phyloP scores from a whole-genome alignment of 352 stramenopile genomes.

The Thalassiosira hispida region DNA sequence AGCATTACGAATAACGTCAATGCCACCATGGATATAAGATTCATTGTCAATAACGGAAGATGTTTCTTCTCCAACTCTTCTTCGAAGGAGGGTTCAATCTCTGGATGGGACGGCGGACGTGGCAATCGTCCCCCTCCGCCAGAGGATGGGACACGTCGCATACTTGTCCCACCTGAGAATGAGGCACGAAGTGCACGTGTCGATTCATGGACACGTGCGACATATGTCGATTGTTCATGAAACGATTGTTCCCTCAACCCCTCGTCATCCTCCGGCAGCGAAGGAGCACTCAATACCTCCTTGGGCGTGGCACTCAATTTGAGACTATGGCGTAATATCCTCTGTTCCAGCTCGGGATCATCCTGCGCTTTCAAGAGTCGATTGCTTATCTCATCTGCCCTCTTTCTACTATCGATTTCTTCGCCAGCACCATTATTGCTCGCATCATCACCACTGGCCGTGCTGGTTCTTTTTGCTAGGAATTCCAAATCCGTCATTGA shows the following conservation, averaged over 20 bases:
- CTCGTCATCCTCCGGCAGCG: too few species aligned
- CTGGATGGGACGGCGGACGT: conserved; percentile 2
- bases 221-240: neutral
- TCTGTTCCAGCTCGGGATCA: too few species aligned
- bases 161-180: too few species aligned
- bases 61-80: conserved; percentile 2
- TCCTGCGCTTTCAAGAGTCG: too few species aligned
- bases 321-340: too few species aligned
- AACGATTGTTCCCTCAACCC: neutral
- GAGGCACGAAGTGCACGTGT: conserved; percentile 19
- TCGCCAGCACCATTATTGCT: too few species aligned
- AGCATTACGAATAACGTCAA: conserved; percentile 20
- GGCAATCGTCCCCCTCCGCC: neutral
- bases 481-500: conserved; percentile 23
- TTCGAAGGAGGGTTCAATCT: neutral
- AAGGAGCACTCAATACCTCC: too few species aligned
- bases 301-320: too few species aligned
- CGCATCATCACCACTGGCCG: too few species aligned
- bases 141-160: too few species aligned
- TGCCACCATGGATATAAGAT: conserved; percentile 25
- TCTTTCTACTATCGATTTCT: too few species aligned
- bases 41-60: neutral
- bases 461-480: neutral
- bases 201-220: conserved; percentile 32
- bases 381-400: too few species aligned